Percentiles rank a stretch among this genome's conserved stretches.
phyloP scores from a whole-genome alignment of 257 asterid species.

The Striga asiatica region DNA sequence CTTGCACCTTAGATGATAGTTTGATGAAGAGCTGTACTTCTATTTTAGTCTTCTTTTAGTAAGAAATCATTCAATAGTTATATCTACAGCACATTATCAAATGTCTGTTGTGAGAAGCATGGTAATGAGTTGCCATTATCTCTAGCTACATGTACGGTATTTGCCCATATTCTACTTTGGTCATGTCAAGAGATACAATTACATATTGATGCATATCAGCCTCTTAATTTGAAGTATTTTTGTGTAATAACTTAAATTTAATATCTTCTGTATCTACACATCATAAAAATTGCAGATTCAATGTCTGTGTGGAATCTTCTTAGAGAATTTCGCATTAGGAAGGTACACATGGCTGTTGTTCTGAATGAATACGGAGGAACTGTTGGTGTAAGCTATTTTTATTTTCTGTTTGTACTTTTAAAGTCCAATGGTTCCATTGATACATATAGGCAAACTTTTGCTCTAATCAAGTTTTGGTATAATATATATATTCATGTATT shows the following conservation, averaged over 20 bases:
- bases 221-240: conserved; percentile 3
- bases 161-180: neutral
- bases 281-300: conserved; percentile 56
- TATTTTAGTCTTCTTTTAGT: neutral
- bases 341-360: conserved; percentile 99
- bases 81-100: neutral
- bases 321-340: conserved; percentile 97
- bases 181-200: conserved; percentile 1
- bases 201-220: neutral
- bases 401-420: neutral
- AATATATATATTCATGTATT: conserved; percentile 14
- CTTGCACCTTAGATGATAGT: neutral
- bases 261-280: neutral
- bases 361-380: conserved; percentile 99
- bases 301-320: conserved; percentile 99
- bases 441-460: conserved; percentile 5
- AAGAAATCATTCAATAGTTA: neutral
- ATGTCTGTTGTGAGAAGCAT: neutral
- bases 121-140: neutral
- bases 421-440: conserved; percentile 3
- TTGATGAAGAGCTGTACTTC: neutral
- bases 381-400: conserved; percentile 62
- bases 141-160: neutral
- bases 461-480: conserved; percentile 13
- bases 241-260: neutral